Evolutionary conservation across 2,329 filamentous ascomycete genomes (phyloP), one percentile per base, ranked within the genome.

Genomic region (Nothopassalora personata): DNA sequence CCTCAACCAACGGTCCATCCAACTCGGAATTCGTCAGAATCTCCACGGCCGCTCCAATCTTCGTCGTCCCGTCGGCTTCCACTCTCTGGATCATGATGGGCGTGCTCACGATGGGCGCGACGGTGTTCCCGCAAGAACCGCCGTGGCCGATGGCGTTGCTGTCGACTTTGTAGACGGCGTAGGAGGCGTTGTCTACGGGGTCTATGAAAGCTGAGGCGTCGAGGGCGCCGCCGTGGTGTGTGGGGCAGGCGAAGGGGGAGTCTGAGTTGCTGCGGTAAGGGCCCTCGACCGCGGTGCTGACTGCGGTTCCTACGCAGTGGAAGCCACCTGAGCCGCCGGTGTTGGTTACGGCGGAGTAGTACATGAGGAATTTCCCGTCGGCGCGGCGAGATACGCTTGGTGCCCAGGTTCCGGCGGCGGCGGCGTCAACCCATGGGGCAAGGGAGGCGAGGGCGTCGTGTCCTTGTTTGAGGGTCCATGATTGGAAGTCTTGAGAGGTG

Each of bases 361-460:
- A 70, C 58, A 71, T 61, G n/a, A 69, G 55, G 54, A 66, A 71
- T 13, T 51, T 61, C 23, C 68, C 68, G 30, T 71, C 64, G 28
- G 56, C 60, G 50, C 64, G 60, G 7, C 59, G 58, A 43, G 58
- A 67, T 33, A 73, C 67, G 46, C 73, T 71, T 1, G 73, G 73
- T 5, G 72, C 73, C 73, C 73, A 75, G 11, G 74, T 63, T 31
- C 64, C 58, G 2, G 66, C 63, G 9, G 64, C 59, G 18, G 59
- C 31, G 31, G 64, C 53, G 43, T 63, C 62, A 45, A 67, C 69
- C 71, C 71, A 74, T 9, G 65, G 48, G 3, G 68, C 67, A 7
- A 72, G 61, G 18, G 52, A 59, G 39, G 48, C 36, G 64, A 75
- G 65, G 13, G 70, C 71, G 57, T 74, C 73, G 28, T 69, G 54